Conservation (phyloP, 2,329 filamentous ascomycete species). For the Orbilia ellipsospora region DNA sequence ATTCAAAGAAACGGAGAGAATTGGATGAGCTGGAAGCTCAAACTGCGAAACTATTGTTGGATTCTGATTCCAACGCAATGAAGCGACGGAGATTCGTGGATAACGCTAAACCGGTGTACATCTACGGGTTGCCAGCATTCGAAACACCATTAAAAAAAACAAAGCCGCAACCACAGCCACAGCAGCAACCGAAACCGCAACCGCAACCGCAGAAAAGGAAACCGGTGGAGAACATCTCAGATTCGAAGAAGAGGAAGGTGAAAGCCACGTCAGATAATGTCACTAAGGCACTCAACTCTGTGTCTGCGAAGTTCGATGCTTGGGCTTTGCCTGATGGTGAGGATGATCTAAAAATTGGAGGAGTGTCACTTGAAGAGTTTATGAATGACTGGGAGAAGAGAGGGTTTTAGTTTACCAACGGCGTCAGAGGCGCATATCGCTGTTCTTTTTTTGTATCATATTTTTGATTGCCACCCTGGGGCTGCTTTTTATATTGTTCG, state of each 20-base stretch:
- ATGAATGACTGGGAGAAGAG: conserved; percentile 2
- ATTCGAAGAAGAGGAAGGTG: conserved; percentile 37
- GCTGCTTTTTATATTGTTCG: conserved; percentile 10
- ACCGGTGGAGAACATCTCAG: conserved; percentile 34
- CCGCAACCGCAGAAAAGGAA: conserved; percentile 30
- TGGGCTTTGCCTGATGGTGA: conserved; percentile 45
- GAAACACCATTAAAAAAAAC: conserved; percentile 25
- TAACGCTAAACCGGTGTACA: conserved; percentile 26
- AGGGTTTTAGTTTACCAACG: not conserved
- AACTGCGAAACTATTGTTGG: conserved; percentile 31
- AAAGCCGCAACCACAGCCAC: conserved; percentile 1
- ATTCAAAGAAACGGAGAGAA: conserved; percentile 31
- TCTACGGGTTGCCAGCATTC: conserved; percentile 45
- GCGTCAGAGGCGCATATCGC: not conserved
- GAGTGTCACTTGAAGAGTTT: conserved; percentile 15
- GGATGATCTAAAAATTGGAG: conserved; percentile 24
- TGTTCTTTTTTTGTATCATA: conserved; percentile 10
- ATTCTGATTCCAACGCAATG: conserved; percentile 16
- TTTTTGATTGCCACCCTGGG: not conserved
- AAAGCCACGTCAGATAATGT: conserved; percentile 29
- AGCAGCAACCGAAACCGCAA: not conserved
- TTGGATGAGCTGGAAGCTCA: conserved; percentile 37
- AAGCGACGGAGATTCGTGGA: conserved; percentile 40
- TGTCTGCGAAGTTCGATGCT: conserved; percentile 50
- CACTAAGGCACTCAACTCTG: conserved; percentile 41